Percentiles rank a stretch among this genome's conserved stretches.
Conservation (phyloP, 306 rosid species). For the Sindora glabra region DNA sequence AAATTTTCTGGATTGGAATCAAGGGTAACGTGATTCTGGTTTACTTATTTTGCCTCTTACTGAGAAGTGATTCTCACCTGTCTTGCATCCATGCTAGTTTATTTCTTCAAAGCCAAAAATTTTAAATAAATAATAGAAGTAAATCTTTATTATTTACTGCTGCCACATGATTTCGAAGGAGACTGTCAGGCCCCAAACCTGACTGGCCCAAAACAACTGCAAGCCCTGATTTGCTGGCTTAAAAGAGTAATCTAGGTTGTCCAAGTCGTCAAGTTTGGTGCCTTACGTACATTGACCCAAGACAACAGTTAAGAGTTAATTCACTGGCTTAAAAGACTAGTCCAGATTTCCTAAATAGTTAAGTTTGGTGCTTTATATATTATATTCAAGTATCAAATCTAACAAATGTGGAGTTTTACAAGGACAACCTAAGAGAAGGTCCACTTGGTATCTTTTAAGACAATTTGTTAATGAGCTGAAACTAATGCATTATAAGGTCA, state of each 20-base stretch:
- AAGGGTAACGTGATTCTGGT: slow-evolving; percentile 40
- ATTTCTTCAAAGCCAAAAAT: neutral
- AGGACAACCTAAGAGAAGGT: neutral
- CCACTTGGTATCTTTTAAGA: neutral
- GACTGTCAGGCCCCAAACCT: too few species aligned
- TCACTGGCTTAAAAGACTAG: too few species aligned
- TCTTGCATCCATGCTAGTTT: neutral
- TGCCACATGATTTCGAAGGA: neutral
- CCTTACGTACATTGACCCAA: too few species aligned
- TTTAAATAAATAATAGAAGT: neutral
- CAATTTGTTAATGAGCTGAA: neutral
- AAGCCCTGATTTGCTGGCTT: too few species aligned
- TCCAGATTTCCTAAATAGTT: too few species aligned
- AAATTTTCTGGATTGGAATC: slow-evolving; percentile 58
- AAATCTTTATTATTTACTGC: neutral
- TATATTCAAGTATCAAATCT: too few species aligned
- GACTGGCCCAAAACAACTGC: too few species aligned
- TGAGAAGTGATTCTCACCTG: neutral
- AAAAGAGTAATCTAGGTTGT: neutral
- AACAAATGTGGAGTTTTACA: too few species aligned
- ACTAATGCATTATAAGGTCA: neutral
- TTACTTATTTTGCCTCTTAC: slow-evolving; percentile 2
- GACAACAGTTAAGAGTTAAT: too few species aligned
- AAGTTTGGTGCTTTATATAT: neutral
- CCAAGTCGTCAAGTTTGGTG: too few species aligned